Conservation (phyloP, 441 rosid genomes). For the Rhodomyrtus psidioides region DNA sequence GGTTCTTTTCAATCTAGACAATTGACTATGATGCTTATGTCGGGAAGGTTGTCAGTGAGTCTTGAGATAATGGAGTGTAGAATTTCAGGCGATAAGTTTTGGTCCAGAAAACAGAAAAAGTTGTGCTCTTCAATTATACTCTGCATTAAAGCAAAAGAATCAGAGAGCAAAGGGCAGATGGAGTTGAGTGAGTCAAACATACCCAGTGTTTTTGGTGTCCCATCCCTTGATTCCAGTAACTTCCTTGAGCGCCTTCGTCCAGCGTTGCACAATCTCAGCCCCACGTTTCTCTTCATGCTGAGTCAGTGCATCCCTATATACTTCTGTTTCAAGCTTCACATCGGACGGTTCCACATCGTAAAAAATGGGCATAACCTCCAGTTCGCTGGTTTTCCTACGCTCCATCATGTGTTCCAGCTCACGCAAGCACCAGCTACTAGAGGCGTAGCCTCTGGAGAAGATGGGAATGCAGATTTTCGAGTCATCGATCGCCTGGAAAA, state of each 20-base stretch:
- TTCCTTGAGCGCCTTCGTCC: not conserved
- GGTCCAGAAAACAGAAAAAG: too few relatives aligned
- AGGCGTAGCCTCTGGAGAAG: not conserved
- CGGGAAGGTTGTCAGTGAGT: too few relatives aligned
- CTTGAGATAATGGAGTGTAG: too few relatives aligned
- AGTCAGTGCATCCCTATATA: too few relatives aligned
- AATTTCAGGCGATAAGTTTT: too few relatives aligned
- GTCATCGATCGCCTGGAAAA: not conserved
- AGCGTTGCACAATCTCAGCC: rapidly evolving
- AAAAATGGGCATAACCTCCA: too few relatives aligned
- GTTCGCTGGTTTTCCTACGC: not conserved
- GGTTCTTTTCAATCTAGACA: too few relatives aligned
- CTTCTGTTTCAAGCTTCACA: too few relatives aligned
- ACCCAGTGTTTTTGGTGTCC: not conserved
- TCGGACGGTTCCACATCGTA: too few relatives aligned
- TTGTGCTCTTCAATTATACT: not conserved
- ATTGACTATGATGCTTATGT: too few relatives aligned
- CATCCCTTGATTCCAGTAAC: not conserved
- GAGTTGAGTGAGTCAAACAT: not conserved
- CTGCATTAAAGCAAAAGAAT: not conserved
- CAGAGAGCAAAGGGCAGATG: not conserved
- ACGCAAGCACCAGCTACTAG: not conserved
- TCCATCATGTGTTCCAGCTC: not conserved
- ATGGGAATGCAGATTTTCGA: not conserved
- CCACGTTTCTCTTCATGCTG: too few relatives aligned